Evolutionary conservation across 129 eudicot genomes (phyloP).

Genomic region (Apium graveolens): DNA sequence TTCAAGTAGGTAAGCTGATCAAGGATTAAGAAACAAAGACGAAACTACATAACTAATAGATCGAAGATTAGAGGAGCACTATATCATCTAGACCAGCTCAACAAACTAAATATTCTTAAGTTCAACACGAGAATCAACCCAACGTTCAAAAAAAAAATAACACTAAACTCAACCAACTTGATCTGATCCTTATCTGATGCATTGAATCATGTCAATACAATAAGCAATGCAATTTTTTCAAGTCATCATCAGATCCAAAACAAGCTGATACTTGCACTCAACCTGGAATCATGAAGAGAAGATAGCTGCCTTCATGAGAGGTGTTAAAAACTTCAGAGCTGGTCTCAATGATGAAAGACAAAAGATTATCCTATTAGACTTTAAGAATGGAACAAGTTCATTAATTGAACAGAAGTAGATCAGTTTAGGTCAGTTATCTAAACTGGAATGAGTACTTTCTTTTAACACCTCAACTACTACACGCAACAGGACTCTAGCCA

Average conservation of each 20-base stretch:
- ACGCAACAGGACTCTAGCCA: not conserved
- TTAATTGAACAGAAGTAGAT: not conserved
- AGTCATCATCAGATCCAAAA: not conserved
- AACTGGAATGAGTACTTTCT: not conserved
- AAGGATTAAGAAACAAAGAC: not conserved
- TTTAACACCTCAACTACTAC: not conserved
- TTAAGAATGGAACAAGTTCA: not conserved
- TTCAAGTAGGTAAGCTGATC: not conserved
- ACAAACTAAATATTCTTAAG: not conserved
- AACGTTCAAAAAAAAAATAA: too few species aligned
- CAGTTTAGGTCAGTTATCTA: not conserved
- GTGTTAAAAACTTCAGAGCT: too few species aligned
- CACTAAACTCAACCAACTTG: not conserved
- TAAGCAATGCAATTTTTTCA: not conserved
- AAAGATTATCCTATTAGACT: not conserved
- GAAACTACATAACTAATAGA: too few species aligned
- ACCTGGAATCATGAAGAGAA: too few species aligned
- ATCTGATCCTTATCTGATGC: not conserved
- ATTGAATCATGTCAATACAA: not conserved
- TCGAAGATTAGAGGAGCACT: too few species aligned
- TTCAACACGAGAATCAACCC: not conserved
- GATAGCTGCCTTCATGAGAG: not conserved
- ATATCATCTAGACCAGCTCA: not conserved
- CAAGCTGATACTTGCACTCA: not conserved
- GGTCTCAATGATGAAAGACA: not conserved